Conservation (phyloP, 257 asterid genomes). For the Striga asiatica region DNA sequence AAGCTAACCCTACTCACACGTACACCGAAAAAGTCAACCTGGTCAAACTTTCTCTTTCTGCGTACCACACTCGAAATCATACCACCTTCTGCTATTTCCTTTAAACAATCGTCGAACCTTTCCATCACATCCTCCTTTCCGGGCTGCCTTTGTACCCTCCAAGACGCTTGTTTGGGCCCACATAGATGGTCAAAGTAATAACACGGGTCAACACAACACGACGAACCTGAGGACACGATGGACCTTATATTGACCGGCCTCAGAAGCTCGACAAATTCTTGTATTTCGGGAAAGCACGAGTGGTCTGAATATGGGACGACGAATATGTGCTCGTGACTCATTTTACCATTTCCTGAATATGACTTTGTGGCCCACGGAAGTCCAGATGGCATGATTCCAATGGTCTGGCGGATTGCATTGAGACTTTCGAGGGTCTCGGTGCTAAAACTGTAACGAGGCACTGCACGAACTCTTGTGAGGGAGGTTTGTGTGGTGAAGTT, state of each 20-base stretch:
- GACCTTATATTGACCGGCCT: conserved; percentile 58
- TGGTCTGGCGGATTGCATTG: conserved; percentile 48
- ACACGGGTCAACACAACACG: conserved; percentile 44
- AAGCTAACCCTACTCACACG: conserved; percentile 49
- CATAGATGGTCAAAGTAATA: conserved; percentile 51
- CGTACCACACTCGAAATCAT: conserved; percentile 3
- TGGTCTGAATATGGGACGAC: conserved; percentile 80
- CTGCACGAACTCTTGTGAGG: conserved; percentile 78
- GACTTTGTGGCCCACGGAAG: conserved; percentile 51
- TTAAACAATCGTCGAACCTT: conserved; percentile 18
- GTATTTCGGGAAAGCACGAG: conserved; percentile 74
- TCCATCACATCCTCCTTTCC: conserved; percentile 19
- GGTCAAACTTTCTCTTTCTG: conserved; percentile 33
- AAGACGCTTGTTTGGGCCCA: conserved; percentile 40
- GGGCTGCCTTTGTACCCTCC: conserved; percentile 31
- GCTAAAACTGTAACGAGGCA: conserved; percentile 84
- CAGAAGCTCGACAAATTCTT: conserved; percentile 59
- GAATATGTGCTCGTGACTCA: conserved; percentile 31
- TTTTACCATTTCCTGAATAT: conserved; percentile 14
- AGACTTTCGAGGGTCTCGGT: conserved; percentile 58
- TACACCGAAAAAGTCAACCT: conserved; percentile 23
- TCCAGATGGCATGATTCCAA: conserved; percentile 88
- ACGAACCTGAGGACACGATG: conserved; percentile 42
- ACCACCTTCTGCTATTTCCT: conserved; percentile 18
- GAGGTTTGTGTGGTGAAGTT: conserved; percentile 67